Evolutionary conservation across 2,329 filamentous ascomycete genomes (phyloP).

Genomic region (Nemania sp.): DNA sequence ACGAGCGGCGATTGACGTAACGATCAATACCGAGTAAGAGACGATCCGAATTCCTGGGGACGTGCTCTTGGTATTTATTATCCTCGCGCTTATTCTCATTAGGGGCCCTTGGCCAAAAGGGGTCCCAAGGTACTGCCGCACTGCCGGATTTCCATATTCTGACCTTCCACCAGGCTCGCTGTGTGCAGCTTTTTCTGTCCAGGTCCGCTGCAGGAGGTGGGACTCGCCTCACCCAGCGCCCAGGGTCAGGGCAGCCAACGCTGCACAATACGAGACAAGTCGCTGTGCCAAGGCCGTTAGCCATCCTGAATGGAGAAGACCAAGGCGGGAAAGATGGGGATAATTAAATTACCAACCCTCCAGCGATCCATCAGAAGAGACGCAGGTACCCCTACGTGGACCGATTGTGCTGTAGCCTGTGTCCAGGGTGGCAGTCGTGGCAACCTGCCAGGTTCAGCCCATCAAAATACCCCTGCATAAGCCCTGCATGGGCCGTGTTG

Average conservation of each 20-base stretch:
- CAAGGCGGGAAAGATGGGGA: slow-evolving; percentile 13
- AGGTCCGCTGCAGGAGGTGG: slow-evolving; percentile 16
- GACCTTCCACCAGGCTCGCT: slow-evolving; percentile 5
- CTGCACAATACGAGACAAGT: slow-evolving; percentile 20
- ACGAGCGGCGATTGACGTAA: slow-evolving; percentile 16
- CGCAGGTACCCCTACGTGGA: not conserved
- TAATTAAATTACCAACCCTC: slow-evolving; percentile 22
- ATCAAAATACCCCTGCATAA: not conserved
- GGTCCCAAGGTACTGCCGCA: slow-evolving; percentile 19
- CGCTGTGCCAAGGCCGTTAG: slow-evolving; percentile 18
- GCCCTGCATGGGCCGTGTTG: slow-evolving; percentile 25
- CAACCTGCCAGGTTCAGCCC: slow-evolving; percentile 15
- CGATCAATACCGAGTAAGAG: slow-evolving; percentile 19
- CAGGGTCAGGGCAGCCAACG: slow-evolving; percentile 7
- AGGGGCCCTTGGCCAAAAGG: slow-evolving; percentile 15
- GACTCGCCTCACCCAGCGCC: slow-evolving; percentile 18
- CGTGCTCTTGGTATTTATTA: slow-evolving; percentile 21
- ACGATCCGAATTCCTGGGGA: slow-evolving; percentile 24
- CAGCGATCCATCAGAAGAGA: slow-evolving; percentile 9
- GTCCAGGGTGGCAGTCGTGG: slow-evolving; percentile 9
- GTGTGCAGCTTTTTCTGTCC: slow-evolving; percentile 15
- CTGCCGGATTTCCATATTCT: slow-evolving; percentile 27
- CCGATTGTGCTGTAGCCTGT: slow-evolving; percentile 10
- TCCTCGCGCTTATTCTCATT: slow-evolving; percentile 19
- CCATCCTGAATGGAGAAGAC: slow-evolving; percentile 7